Evolutionary conservation across 805 yeast genomes (phyloP).

Genomic region (Candida anglica): DNA sequence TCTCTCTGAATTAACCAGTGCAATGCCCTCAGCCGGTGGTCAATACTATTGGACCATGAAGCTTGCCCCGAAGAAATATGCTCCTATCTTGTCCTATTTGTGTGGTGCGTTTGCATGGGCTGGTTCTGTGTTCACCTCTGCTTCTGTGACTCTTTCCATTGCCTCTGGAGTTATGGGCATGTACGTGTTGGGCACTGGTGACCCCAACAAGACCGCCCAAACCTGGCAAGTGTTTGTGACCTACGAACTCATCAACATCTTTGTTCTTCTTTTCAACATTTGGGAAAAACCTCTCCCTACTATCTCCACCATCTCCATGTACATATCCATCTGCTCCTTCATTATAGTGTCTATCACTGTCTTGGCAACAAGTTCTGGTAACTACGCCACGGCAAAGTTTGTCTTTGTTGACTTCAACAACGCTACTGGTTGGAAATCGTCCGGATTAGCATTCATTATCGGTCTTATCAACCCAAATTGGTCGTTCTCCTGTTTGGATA

Average conservation of each 20-base stretch:
- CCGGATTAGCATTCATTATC: constrained; percentile 62
- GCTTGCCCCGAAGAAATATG: constrained; percentile 46
- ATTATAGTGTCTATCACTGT: constrained; percentile 50
- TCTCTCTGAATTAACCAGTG: constrained; percentile 49
- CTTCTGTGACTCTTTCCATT: constrained; percentile 55
- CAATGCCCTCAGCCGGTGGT: constrained; percentile 57
- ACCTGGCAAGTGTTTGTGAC: constrained; percentile 58
- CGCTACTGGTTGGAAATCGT: constrained; percentile 56
- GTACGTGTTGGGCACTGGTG: constrained; percentile 32
- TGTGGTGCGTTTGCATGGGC: constrained; percentile 64
- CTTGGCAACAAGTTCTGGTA: constrained; percentile 48
- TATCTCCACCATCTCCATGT: constrained; percentile 47
- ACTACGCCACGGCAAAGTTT: constrained; percentile 47
- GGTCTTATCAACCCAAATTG: constrained; percentile 70
- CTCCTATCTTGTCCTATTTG: constrained; percentile 48
- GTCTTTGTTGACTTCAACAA: constrained; percentile 54
- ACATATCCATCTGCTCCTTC: constrained; percentile 50
- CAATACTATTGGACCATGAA: constrained; percentile 58
- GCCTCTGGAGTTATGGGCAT: constrained; percentile 52
- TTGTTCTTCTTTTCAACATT: constrained; percentile 44
- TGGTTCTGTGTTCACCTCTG: constrained; percentile 59
- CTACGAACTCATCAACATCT: constrained; percentile 41
- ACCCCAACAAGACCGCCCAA: constrained; percentile 31
- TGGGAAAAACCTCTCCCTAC: constrained; percentile 51
- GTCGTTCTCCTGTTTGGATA: constrained; percentile 66